Percentiles rank a stretch among this genome's conserved stretches.
These are phyloP conservation scores for Lycium ferocissimum DNA, from an alignment of 257 asterid genomes.

Conservation along the genomic window DNA sequence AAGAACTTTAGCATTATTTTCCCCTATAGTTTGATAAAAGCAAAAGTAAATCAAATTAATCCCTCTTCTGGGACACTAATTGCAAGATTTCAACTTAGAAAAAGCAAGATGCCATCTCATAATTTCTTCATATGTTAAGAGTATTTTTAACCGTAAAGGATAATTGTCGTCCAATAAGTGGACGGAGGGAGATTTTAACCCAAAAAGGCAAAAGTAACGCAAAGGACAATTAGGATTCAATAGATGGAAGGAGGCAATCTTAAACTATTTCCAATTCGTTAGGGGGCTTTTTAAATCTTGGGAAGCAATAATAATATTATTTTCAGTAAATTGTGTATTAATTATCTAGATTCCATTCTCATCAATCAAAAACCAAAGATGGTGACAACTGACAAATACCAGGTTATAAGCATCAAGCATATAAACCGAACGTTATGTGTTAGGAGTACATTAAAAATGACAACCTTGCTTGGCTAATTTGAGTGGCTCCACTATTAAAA, in stretches of 20 bases:
- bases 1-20: neutral
- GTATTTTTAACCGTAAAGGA: neutral
- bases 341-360: neutral
- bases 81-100: neutral
- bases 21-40: neutral
- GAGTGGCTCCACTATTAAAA: neutral
- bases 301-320: neutral
- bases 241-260: neutral
- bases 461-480: neutral
- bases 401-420: too few species aligned
- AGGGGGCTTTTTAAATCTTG: neutral
- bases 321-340: neutral
- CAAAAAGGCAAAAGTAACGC: too few species aligned
- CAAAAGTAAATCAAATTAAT: neutral
- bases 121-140: neutral
- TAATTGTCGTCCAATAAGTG: neutral
- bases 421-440: too few species aligned
- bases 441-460: too few species aligned
- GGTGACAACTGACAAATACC: too few species aligned
- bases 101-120: neutral
- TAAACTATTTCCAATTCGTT: neutral
- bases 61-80: neutral
- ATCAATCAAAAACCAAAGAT: too few species aligned
- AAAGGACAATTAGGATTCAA: too few species aligned
- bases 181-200: too few species aligned